Evolutionary conservation across 2,329 filamentous ascomycete genomes (phyloP), one percentile per base, ranked within the genome.

Genomic region (Stenocarpella maydis): DNA sequence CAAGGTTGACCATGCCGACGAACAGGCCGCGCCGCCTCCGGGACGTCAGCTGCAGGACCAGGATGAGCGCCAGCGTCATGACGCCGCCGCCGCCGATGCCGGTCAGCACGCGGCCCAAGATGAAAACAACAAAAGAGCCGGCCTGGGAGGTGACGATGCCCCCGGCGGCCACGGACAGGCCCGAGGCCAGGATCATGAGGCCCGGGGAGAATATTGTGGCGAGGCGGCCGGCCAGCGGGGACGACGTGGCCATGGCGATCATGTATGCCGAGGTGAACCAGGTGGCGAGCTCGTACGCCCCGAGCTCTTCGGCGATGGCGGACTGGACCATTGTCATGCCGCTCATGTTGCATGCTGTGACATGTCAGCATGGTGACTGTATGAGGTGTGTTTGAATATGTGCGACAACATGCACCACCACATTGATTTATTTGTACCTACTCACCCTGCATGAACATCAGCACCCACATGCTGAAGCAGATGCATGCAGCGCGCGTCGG

Each of bases 261-360:
- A 96, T 84, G 77, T 93, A 97, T 2, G 91, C 85, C 39, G 91
- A 93, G 9, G 91, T 94, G 77, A 96, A 94, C 93, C 93, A 97
- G 78, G 89, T 92, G 43, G 89, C 90, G 67, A 89, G 83, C 68
- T 90, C 88, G 75, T 93, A 94, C 1, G 92, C 88, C 78, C 92
- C 85, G 2, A 97, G 83, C 73, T 95, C 92, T 9, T 86, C 86
- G 2, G 93, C 92, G 73, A 97, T 93, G 61, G 85, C 84, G 9
- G 90, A 92, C 80, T 96, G 93, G 1, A 91, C 92, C 68, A 94
- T 95, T 7, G 92, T 92, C 76, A 97, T 90, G 74, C 93, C 90
- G 15, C 90, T 93, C 80, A 95, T 93, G 76, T 96, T 96, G 71
- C 87, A 82, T 7, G 86, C 85, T 86, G 69, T 45, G 70, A 8